Evolutionary conservation across 352 stramenopile species (phyloP), one percentile per base, ranked within the genome.

Genomic region (Phytophthora sp.): DNA sequence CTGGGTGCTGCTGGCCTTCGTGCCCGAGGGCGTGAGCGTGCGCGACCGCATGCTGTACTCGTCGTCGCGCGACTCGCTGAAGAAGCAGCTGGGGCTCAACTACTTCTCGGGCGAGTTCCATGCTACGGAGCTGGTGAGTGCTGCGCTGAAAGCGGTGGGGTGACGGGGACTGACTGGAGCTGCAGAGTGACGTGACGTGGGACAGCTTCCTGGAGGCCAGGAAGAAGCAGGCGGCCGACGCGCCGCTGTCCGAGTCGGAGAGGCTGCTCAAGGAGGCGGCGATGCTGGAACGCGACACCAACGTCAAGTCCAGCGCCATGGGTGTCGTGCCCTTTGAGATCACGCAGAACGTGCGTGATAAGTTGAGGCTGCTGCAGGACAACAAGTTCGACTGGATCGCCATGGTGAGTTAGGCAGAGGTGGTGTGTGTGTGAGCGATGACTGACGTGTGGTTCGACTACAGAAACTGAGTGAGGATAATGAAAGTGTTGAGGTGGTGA

Each of bases 21-120:
- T 95, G 20, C 82, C 86, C 6, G 88, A 96, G 49, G 57, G 52
- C 23, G 82, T 88, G 41, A 88, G 72, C 35, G 90, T 95, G 46
- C 83, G 89, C 23, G 89, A 97, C 61, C 94, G 94, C 62, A 97
- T 97, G 90, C 74, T 97, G 24, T 97, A 97, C 76, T 96, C 90
- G 61, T 96, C 88, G 38, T 94, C 90, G 45, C 86, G 90, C 37
- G 87, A 96, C 27, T 95, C 88, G 75, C 72, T 97, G 39, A 95
- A 96, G 71, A 94, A 95, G 62, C 86, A 95, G 50, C 79, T 97
- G 48, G 90, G 90, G 11, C 63, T 91, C n/a, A 94, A 94, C 50
- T 96, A 96, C 71, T 97, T 97, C 69, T 75, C 90, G 7, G 88
- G 86, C 55, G 90, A 97, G 52, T 94, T 96, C 56, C 87, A 96